Evolutionary conservation across 2,329 filamentous ascomycete species (phyloP).

Genomic region (Trichoderma aggressivum): DNA sequence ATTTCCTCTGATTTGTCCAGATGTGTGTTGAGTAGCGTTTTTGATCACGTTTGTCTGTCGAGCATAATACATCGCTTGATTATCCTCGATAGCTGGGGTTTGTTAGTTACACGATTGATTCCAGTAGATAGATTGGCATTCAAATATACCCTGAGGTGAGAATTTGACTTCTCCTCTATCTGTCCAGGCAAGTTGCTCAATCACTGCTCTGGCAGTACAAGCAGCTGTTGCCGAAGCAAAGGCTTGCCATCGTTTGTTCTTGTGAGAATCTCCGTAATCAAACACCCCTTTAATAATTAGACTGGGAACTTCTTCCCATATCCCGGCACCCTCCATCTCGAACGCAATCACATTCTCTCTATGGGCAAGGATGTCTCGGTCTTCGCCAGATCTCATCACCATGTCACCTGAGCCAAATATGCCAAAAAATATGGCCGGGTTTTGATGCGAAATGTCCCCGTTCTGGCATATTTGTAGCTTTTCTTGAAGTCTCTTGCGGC

Average conservation of each 20-base stretch:
- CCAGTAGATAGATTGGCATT: background rate
- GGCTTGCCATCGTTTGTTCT: slow-evolving; percentile 35
- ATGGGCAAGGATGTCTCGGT: slow-evolving; percentile 34
- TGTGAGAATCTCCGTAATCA: slow-evolving; percentile 41
- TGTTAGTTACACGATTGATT: background rate
- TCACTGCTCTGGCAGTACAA: slow-evolving; percentile 4
- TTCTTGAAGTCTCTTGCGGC: slow-evolving; percentile 27
- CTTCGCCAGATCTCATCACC: slow-evolving; percentile 36
- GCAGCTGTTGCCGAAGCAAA: slow-evolving; percentile 38
- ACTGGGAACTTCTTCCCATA: slow-evolving; percentile 32
- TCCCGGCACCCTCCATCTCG: slow-evolving; percentile 36
- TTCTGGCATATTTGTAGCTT: background rate
- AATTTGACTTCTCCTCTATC: background rate
- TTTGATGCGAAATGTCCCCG: background rate
- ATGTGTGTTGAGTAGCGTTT: background rate
- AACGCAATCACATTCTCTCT: slow-evolving; percentile 29
- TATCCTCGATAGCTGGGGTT: background rate
- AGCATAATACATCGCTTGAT: background rate
- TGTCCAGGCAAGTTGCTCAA: background rate
- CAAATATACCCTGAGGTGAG: background rate
- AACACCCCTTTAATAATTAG: slow-evolving; percentile 37
- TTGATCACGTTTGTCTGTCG: background rate
- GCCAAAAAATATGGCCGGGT: slow-evolving; percentile 34
- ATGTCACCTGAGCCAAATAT: slow-evolving; percentile 37
- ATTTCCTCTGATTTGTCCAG: background rate